phyloP scores from a whole-genome alignment of 2,329 filamentous ascomycete species.

The Calonectria pseudoreteaudii region DNA sequence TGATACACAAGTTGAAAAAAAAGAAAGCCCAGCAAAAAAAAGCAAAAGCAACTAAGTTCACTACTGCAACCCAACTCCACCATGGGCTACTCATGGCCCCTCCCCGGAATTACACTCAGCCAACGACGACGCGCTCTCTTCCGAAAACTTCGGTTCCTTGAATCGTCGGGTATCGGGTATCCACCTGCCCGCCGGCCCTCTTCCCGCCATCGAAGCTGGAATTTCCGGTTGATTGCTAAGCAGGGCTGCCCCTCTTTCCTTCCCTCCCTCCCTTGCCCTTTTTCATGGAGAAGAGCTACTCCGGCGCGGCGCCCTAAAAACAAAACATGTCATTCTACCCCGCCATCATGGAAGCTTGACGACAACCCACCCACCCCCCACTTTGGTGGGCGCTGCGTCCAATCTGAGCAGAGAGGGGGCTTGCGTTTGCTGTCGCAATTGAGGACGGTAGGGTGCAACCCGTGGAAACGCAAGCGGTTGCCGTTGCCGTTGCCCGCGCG shows the following conservation, averaged over 20 bases:
- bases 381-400: not conserved
- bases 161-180: slow-evolving; percentile 15
- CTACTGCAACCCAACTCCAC: not conserved
- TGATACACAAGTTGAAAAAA: not conserved
- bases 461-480: not conserved
- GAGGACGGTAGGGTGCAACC: not conserved
- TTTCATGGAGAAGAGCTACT: slow-evolving; percentile 5
- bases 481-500: not conserved
- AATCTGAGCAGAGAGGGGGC: not conserved
- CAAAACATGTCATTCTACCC: slow-evolving; percentile 31
- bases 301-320: not conserved
- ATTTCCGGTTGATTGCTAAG: slow-evolving; percentile 19
- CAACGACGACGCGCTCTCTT: slow-evolving; percentile 7
- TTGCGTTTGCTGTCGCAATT: not conserved
- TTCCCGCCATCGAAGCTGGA: not conserved
- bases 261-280: no score
- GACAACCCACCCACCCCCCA: not conserved
- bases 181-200: not conserved
- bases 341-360: slow-evolving; percentile 40
- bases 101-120: not conserved
- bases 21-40: not conserved
- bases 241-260: not conserved
- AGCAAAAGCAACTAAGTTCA: not conserved
- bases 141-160: slow-evolving; percentile 1
- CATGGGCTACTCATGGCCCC: not conserved